These are phyloP conservation scores for Kurtzmaniella quercitrusa DNA, from an alignment of 1,139 yeast genomes.

Conservation along the genomic window DNA sequence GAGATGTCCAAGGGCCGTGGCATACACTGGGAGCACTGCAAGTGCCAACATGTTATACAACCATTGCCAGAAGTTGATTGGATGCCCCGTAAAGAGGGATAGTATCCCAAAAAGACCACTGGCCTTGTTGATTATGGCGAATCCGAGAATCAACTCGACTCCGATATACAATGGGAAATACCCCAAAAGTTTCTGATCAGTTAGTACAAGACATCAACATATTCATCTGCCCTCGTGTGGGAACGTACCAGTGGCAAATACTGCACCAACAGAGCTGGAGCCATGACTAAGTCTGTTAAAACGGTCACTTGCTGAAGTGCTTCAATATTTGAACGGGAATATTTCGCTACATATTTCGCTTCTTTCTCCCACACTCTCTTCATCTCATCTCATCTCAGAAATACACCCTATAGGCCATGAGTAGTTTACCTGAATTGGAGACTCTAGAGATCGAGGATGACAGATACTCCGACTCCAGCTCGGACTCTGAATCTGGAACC, in stretches of 20 bases:
- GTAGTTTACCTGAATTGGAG: not conserved
- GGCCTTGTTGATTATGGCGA: conserved; percentile 81
- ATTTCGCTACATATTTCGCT: no score
- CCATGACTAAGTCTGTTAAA: no score
- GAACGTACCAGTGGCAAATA: conserved; percentile 25
- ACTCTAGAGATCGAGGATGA: not conserved
- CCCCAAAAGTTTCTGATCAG: conserved; percentile 47
- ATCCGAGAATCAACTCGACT: conserved; percentile 76
- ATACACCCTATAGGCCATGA: not conserved
- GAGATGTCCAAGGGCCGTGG: conserved; percentile 51
- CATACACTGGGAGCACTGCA: conserved; percentile 59
- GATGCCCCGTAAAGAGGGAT: conserved; percentile 87
- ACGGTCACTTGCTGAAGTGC: no score
- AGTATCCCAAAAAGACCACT: conserved; percentile 85
- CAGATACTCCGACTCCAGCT: conserved; percentile 8
- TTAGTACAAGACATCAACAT: conserved; percentile 3
- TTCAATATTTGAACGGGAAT: not conserved
- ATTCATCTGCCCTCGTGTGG: no score
- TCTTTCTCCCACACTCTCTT: not conserved
- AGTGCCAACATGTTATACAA: conserved; percentile 67
- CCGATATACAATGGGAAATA: conserved; percentile 79
- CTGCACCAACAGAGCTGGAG: conserved; percentile 12
- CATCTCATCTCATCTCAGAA: not conserved
- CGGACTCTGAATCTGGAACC: not conserved
- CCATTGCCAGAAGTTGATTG: conserved; percentile 82